A percentile compares a stretch with the other conserved stretches of the same genome.
Evolutionary conservation across 257 asterid genomes (phyloP).

Genomic region (Penstemon barbatus): DNA sequence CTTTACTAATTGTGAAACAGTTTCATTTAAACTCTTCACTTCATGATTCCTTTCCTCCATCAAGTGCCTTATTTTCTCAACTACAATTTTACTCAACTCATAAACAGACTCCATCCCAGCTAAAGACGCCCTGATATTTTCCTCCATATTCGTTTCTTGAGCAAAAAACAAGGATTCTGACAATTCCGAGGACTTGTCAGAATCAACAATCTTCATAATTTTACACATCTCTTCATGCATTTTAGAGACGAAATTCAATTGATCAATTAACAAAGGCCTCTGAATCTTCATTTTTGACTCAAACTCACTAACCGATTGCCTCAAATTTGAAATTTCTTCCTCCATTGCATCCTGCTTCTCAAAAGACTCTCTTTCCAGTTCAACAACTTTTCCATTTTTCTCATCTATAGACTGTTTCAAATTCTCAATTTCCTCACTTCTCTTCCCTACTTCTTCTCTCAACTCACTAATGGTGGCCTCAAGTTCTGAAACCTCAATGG

Average conservation of each 20-base stretch:
- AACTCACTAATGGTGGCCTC: slow-evolving; percentile 76
- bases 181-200: slow-evolving; percentile 62
- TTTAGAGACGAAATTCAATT: slow-evolving; percentile 61
- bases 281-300: slow-evolving; percentile 63
- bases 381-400: slow-evolving; percentile 52
- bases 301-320: slow-evolving; percentile 49
- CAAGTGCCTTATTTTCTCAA: slow-evolving; percentile 63
- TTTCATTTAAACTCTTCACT: slow-evolving; percentile 62
- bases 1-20: slow-evolving; percentile 61
- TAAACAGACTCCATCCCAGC: slow-evolving; percentile 89
- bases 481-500: slow-evolving; percentile 91
- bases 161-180: slow-evolving; percentile 89
- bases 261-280: slow-evolving; percentile 72
- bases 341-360: slow-evolving; percentile 52
- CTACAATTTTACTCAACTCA: slow-evolving; percentile 70
- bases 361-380: slow-evolving; percentile 50
- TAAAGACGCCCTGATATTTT: slow-evolving; percentile 77
- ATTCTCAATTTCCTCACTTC: slow-evolving; percentile 47
- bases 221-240: slow-evolving; percentile 69
- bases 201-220: slow-evolving; percentile 77
- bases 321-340: slow-evolving; percentile 55
- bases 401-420: slow-evolving; percentile 50
- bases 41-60: slow-evolving; percentile 70
- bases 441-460: slow-evolving; percentile 71
- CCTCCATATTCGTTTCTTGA: slow-evolving; percentile 83